Evolutionary conservation across 2,329 filamentous ascomycete genomes (phyloP), one percentile per base, ranked within the genome.

Genomic region (Aspergillus bombycis): DNA sequence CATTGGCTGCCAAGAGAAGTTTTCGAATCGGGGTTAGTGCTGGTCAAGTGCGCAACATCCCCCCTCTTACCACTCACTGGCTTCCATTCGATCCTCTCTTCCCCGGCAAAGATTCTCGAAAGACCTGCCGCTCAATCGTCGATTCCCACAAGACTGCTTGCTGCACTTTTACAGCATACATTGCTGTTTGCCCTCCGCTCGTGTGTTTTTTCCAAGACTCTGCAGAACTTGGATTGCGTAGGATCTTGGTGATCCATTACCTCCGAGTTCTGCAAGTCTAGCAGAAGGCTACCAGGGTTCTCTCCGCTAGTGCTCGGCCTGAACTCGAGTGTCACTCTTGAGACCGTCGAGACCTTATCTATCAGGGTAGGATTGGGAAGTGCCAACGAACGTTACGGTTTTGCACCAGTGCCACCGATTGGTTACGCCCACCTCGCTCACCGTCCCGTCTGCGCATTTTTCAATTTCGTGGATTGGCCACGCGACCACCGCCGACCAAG

Each of bases 401-500:
- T 59, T 58, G 46, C 41, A 60, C 64, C 57, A 52, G 60, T 58
- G 60, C 64, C 59, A 64, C 68, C 62, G 65, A 67, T 66, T 63
- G 58, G 57, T 60, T 58, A 60, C 55, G 16, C 52, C 62, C 56
- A 36, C 63, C 62, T 64, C 63, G 61, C 67, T 55, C 68, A 68
- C 58, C 64, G 50, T 67, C 62, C 70, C 70, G 64, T 65, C 60
- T 65, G 72, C 70, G 65, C 71, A 70, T 67, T 66, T 70, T 70
- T 68, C 69, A 60, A 79, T 76, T 79, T 70, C 74, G 65, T 78
- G 74, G 66, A 78, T 80, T 67, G 68, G 73, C 68, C 82, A 83
- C 65, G 67, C 80, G 72, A 78, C 76, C 70, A 72, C 79, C 67
- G 71, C 77, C 64, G 82, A 82, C 72, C 78, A 78, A 67, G 76